Base-by-base conservation (phyloP, 805 yeast genomes). In the Candida rishiriensis region DNA sequence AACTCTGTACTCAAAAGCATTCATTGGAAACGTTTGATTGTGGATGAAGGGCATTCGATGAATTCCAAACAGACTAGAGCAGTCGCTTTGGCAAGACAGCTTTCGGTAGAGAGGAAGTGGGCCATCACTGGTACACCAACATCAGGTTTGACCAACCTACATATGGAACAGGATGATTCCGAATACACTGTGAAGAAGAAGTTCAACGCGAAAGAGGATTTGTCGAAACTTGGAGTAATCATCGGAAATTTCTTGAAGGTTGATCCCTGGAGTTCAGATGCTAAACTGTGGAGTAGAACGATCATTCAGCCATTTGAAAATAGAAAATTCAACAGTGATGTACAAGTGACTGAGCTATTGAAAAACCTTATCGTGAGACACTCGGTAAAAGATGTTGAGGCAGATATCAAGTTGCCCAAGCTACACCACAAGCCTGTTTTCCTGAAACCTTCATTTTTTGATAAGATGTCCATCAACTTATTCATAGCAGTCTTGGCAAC, bases 61-160 rank as follows among this genome's bases (percentile, higher is more conserved):
- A 72, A 69, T 46, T 71, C 82, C 8, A 72, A 71, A 43, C 58
- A 70, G 1, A 71, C 85, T 0, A 66, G 75, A 40, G 70, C 77
- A 0, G 81, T 77, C 8, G 55, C 61, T 9, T 55, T 78, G 30
- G 79, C 85, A 15, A 68, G 67, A 30, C 62, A 66, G 17, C 55
- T 84, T 38, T 59, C 63, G 39, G 75, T 76, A 9, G 90, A 83
- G 54, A 68, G 88, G 40, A 71, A 76, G 47, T 83, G 90, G 90
- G 80, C 82, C 0, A 86, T 83, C 1, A 79, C 85, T 0, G 89
- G 90, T 29, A 83, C 90, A 0, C 89, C 89, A 4, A 83, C 88
- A 0, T 73, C 85, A 0, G 90, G 90, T 0, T 63, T 83, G 41
- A 81, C 88, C 0, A 72, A 71, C 36, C 56, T 80, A 8, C 76